A percentile compares a stretch with the other conserved stretches of the same genome.
phyloP scores from a whole-genome alignment of 1,139 yeast species.

The Yamadazyma songkhlaensis region DNA sequence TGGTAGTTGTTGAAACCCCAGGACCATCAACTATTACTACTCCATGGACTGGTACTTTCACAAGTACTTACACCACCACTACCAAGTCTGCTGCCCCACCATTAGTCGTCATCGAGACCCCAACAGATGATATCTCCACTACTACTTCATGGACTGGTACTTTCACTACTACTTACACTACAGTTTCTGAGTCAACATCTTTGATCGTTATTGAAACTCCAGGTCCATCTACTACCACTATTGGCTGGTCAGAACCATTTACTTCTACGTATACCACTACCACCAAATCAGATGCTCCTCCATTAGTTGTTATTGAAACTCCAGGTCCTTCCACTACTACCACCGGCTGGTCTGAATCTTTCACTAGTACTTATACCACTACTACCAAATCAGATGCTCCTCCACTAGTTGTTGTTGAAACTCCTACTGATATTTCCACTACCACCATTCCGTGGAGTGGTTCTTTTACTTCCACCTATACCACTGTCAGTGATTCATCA shows the following conservation, averaged over 20 bases:
- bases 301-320: not conserved
- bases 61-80: not conserved
- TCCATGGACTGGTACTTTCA: not conserved
- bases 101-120: not conserved
- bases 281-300: not conserved
- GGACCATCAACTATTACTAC: not conserved
- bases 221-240: not conserved
- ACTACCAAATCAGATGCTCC: not conserved
- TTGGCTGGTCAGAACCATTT: not conserved
- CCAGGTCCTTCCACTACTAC: not conserved
- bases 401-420: conserved; percentile 1
- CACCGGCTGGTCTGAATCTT: not conserved
- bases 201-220: too few relatives aligned
- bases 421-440: not conserved
- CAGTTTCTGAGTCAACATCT: too few relatives aligned
- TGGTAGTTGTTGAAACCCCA: not conserved
- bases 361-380: not conserved
- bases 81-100: not conserved
- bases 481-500: not conserved
- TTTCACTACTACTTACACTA: too few relatives aligned
- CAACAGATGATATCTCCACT: not conserved
- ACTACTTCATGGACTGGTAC: not conserved
- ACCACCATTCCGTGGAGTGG: not conserved
- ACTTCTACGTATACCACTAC: not conserved
- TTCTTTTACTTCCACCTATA: not conserved